Conservation (phyloP, 345 rosid genomes). For the Lepidium sativum region DNA sequence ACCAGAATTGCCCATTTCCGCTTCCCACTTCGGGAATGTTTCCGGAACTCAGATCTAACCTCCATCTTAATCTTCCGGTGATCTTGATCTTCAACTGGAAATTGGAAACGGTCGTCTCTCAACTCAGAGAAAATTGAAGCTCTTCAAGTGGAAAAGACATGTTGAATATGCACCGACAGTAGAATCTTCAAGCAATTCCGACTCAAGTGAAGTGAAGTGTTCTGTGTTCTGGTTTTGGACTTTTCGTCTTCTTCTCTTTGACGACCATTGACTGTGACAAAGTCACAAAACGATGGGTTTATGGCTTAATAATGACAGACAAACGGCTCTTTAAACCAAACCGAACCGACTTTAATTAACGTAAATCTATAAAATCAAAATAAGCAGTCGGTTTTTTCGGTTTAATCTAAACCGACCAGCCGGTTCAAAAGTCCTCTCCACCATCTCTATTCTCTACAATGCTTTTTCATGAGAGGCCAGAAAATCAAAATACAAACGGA, state of each 20-base stretch:
- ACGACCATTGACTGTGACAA: background rate
- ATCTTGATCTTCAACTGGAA: background rate
- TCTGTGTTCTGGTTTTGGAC: background rate
- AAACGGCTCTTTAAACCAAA: background rate
- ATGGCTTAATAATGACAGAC: background rate
- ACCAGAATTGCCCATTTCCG: constrained; percentile 52
- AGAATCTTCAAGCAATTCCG: background rate
- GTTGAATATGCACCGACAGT: background rate
- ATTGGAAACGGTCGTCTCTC: background rate
- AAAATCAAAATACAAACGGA: background rate
- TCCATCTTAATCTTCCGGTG: constrained; percentile 28
- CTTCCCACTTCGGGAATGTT: constrained; percentile 32
- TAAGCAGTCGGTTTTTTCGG: background rate
- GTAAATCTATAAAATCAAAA: background rate
- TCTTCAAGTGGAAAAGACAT: background rate
- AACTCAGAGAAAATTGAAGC: background rate
- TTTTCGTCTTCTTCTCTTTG: constrained; percentile 6
- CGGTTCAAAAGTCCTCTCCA: constrained; percentile 19
- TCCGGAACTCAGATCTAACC: constrained; percentile 26
- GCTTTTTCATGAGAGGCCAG: background rate
- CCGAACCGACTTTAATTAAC: background rate
- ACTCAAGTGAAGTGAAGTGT: background rate
- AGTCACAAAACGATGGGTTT: background rate
- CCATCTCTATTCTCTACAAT: background rate
- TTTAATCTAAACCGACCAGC: background rate